These are phyloP conservation scores for Saturnispora quitensis DNA, from an alignment of 805 yeast species.

Conservation along the genomic window DNA sequence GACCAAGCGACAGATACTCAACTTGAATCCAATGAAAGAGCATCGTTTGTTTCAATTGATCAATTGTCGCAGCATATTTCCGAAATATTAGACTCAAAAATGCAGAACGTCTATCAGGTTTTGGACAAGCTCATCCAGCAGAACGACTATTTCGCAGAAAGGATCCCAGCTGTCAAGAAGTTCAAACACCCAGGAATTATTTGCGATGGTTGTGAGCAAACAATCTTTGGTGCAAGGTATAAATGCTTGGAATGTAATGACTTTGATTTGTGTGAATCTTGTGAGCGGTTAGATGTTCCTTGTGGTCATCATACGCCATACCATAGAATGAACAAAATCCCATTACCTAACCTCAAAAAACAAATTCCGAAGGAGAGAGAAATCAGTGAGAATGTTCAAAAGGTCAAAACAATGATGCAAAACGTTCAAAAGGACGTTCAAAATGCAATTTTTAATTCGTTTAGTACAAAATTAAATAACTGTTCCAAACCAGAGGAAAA, in stretches of 20 bases:
- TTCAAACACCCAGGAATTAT: slow-evolving; percentile 16
- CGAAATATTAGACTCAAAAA: background rate
- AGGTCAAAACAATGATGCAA: background rate
- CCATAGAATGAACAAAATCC: slow-evolving; percentile 24
- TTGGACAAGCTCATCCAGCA: background rate
- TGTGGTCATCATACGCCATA: slow-evolving; percentile 12
- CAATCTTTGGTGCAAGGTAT: slow-evolving; percentile 35
- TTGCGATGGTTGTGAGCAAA: slow-evolving; percentile 27
- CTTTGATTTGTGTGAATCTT: slow-evolving; percentile 42
- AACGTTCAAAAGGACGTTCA: background rate
- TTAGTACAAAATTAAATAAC: background rate
- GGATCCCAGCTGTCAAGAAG: background rate
- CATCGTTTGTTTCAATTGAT: background rate
- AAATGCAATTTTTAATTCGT: background rate
- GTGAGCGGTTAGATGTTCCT: slow-evolving; percentile 25
- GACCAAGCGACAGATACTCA: background rate
- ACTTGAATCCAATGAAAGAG: background rate
- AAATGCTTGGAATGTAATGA: slow-evolving; percentile 44
- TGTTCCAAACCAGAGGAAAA: background rate
- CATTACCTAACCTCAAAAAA: background rate
- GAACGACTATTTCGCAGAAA: background rate
- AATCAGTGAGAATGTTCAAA: background rate
- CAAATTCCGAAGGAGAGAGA: background rate
- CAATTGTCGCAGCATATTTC: background rate
- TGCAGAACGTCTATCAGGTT: background rate